Conservation (phyloP, 495 filamentous ascomycete species). For the Trichoderma reesei region DNA sequence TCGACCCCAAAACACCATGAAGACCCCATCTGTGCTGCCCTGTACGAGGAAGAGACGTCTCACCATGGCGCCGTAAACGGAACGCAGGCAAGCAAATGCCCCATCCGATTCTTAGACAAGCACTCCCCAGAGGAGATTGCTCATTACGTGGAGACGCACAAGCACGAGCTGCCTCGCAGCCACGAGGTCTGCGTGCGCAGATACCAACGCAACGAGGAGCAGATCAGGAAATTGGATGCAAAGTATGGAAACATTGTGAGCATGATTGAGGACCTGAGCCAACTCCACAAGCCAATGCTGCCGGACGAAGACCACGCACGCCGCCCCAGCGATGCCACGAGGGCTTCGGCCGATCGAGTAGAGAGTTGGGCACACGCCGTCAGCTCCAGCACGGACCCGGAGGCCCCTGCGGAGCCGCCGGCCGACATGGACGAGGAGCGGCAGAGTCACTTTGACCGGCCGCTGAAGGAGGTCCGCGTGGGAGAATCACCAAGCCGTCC, state of each 20-base stretch:
- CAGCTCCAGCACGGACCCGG: constrained; percentile 28
- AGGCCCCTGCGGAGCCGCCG: constrained; percentile 28
- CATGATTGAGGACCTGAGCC: constrained; percentile 80
- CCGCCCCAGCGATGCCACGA: constrained; percentile 33
- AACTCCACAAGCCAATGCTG: constrained; percentile 73
- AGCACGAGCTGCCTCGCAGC: constrained; percentile 82
- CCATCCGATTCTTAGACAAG: constrained; percentile 80
- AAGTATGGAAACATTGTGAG: constrained; percentile 83
- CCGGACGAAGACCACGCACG: constrained; percentile 40
- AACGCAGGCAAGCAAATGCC: constrained; percentile 53
- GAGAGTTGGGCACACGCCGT: constrained; percentile 74
- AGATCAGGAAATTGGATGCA: constrained; percentile 74
- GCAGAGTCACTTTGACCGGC: constrained; percentile 63
- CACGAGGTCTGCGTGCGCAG: constrained; percentile 83
- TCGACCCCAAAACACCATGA: constrained; percentile 24
- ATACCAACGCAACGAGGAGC: constrained; percentile 72
- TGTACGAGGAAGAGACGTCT: constrained; percentile 43
- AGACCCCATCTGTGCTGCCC: constrained; percentile 53
- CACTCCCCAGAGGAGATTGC: constrained; percentile 88
- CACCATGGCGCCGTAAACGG: constrained; percentile 41
- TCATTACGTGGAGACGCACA: constrained; percentile 80
- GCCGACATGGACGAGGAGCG: constrained; percentile 32
- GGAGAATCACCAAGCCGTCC: constrained; percentile 84
- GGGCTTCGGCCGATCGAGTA: constrained; percentile 52
- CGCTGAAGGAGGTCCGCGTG: constrained; percentile 70